These are phyloP conservation scores for Crithidia brevicula DNA, from an alignment of 208 protist species.

Conservation along the genomic window DNA sequence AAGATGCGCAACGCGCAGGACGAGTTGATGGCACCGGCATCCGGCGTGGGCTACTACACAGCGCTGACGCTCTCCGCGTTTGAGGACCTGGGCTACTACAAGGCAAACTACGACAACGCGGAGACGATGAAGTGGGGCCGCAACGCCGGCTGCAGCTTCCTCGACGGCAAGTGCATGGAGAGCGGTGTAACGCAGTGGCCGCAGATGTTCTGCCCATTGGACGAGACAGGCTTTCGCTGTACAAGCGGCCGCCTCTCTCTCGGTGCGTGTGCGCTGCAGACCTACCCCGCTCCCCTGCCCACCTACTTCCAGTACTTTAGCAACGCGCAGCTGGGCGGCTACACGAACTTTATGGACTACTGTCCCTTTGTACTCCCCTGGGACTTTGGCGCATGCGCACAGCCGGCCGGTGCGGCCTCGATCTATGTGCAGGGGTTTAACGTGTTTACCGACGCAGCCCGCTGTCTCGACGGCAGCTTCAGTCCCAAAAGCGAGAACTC, in stretches of 20 bases:
- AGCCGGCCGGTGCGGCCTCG: not conserved
- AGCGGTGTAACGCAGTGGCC: conserved; percentile 38
- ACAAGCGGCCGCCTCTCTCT: conserved; percentile 30
- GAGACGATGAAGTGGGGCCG: conserved; percentile 77
- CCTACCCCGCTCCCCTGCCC: conserved; percentile 10
- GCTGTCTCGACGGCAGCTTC: conserved; percentile 22
- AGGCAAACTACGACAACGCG: conserved; percentile 61
- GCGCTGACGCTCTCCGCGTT: conserved; percentile 84
- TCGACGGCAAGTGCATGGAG: conserved; percentile 46
- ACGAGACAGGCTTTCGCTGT: conserved; percentile 30
- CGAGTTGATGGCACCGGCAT: conserved; percentile 79
- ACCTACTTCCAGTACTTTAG: conserved; percentile 59
- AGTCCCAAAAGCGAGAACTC: not conserved
- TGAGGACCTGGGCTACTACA: conserved; percentile 83
- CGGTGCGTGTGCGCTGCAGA: conserved; percentile 30
- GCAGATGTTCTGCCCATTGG: conserved; percentile 53
- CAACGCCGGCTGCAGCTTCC: conserved; percentile 61
- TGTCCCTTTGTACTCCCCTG: conserved; percentile 44
- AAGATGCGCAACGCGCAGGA: conserved; percentile 77
- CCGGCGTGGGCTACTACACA: conserved; percentile 47
- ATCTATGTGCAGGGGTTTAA: not conserved
- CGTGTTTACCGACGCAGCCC: conserved; percentile 2
- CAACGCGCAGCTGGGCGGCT: conserved; percentile 16
- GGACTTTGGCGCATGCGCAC: conserved; percentile 22
- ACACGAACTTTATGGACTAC: conserved; percentile 41